These are phyloP conservation scores for Erodium trifolium DNA, from an alignment of 441 rosid species.

Conservation along the genomic window DNA sequence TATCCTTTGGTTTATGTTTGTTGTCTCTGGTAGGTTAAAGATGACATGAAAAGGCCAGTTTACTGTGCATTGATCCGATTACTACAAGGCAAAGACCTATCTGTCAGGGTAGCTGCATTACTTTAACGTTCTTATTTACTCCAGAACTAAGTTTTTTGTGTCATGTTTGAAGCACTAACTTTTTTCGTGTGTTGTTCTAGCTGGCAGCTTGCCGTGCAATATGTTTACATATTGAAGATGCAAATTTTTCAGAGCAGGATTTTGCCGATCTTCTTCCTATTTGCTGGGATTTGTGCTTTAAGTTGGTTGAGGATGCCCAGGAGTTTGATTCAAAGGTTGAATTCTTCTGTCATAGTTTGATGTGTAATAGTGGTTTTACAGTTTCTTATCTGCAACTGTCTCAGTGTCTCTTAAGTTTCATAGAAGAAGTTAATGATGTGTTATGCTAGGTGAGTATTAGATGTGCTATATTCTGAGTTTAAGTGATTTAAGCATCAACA, in stretches of 20 bases:
- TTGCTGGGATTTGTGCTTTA: slow-evolving; percentile 90
- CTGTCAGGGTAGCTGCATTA: slow-evolving; percentile 67
- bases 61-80: slow-evolving; percentile 81
- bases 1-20: slow-evolving; percentile 20
- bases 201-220: slow-evolving; percentile 95
- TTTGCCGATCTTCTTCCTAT: slow-evolving; percentile 83
- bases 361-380: background rate
- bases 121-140: slow-evolving; percentile 8
- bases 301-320: slow-evolving; percentile 84
- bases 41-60: slow-evolving; percentile 80
- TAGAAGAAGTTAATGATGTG: background rate
- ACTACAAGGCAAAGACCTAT: slow-evolving; percentile 72
- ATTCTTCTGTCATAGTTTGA: background rate
- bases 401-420: background rate
- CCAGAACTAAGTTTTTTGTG: background rate
- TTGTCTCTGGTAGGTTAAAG: slow-evolving; percentile 59
- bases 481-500: background rate
- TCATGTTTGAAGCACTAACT: slow-evolving; percentile 25
- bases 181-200: slow-evolving; percentile 36
- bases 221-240: slow-evolving; percentile 92
- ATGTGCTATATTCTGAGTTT: background rate
- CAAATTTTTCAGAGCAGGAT: slow-evolving; percentile 70
- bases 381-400: background rate
- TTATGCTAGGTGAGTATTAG: background rate
- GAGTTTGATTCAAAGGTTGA: slow-evolving; percentile 97